A percentile compares a stretch with the other conserved stretches of the same genome.
Evolutionary conservation across 208 protist species (phyloP).

Genomic region (Angomonas ambiguus): DNA sequence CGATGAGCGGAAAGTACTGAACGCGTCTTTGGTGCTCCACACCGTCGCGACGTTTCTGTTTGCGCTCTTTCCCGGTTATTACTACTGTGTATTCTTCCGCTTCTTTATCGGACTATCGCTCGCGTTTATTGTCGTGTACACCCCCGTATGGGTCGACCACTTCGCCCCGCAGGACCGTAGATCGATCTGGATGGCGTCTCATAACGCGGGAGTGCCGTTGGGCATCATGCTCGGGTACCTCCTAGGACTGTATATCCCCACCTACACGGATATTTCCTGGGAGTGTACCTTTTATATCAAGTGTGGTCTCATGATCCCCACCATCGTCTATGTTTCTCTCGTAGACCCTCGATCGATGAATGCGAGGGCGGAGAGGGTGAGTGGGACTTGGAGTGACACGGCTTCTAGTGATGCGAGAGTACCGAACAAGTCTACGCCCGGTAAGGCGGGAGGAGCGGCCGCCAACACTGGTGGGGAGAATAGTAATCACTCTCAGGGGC

Average conservation of each 20-base stretch:
- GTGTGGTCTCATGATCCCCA: conserved; percentile 67
- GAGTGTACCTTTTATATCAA: conserved; percentile 83
- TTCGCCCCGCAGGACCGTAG: conserved; percentile 79
- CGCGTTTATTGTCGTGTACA: conserved; percentile 91
- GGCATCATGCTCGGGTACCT: conserved; percentile 91
- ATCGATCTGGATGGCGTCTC: conserved; percentile 88
- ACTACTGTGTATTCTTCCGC: conserved; percentile 52
- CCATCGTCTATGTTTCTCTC: conserved; percentile 43
- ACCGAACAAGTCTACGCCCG: not conserved
- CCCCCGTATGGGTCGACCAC: conserved; percentile 90
- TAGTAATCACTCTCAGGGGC: conserved; percentile 15
- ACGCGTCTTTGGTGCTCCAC: conserved; percentile 55
- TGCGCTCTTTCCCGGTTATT: conserved; percentile 43
- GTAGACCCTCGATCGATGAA: conserved; percentile 61
- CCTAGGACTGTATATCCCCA: conserved; percentile 59
- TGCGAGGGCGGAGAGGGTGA: not conserved
- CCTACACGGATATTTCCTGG: conserved; percentile 56
- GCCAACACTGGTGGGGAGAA: not conserved
- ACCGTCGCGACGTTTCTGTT: conserved; percentile 79
- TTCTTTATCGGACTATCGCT: conserved; percentile 88
- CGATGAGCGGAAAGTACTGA: conserved; percentile 57
- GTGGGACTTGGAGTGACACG: conserved; percentile 1
- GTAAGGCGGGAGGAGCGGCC: not conserved
- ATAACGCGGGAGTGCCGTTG: conserved; percentile 88
- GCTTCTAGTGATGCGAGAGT: not conserved